These are phyloP conservation scores for Aspergillus bridgeri DNA, from an alignment of 495 filamentous ascomycete genomes.

Conservation along the genomic window DNA sequence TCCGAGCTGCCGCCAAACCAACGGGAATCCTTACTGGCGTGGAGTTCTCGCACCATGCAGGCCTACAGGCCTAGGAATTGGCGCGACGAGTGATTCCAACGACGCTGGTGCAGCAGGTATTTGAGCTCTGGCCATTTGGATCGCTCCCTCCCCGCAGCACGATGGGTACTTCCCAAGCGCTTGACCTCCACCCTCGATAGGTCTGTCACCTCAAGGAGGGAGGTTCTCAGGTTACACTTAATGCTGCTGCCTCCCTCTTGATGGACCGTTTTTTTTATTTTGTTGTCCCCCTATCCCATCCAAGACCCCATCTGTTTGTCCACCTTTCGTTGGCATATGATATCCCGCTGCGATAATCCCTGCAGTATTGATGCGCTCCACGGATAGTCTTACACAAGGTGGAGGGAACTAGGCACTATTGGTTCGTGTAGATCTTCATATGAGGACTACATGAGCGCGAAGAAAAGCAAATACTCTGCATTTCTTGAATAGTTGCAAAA, in stretches of 20 bases:
- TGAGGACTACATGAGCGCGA: background rate
- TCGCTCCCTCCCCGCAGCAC: constrained; percentile 11
- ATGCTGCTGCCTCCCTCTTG: constrained; percentile 8
- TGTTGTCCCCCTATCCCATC: background rate
- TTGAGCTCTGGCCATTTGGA: constrained; percentile 4
- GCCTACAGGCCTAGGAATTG: background rate
- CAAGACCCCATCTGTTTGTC: background rate
- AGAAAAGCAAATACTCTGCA: background rate
- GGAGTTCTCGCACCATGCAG: constrained; percentile 6
- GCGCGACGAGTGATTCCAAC: constrained; percentile 7
- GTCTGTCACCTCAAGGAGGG: background rate
- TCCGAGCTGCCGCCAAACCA: constrained; percentile 14
- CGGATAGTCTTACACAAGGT: background rate
- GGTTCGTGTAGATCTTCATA: background rate
- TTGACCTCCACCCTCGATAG: constrained; percentile 5
- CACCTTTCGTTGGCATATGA: background rate
- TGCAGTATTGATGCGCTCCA: background rate
- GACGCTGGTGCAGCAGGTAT: background rate
- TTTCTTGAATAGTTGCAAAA: background rate
- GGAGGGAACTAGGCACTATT: background rate
- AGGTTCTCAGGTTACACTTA: constrained; percentile 10
- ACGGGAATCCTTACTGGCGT: constrained; percentile 8
- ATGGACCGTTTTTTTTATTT: background rate
- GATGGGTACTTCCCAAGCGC: constrained; percentile 2
- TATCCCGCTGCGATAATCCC: background rate